Evolutionary conservation across 306 rosid genomes (phyloP), one percentile per base, ranked within the genome.

Genomic region (Vigna mungo): DNA sequence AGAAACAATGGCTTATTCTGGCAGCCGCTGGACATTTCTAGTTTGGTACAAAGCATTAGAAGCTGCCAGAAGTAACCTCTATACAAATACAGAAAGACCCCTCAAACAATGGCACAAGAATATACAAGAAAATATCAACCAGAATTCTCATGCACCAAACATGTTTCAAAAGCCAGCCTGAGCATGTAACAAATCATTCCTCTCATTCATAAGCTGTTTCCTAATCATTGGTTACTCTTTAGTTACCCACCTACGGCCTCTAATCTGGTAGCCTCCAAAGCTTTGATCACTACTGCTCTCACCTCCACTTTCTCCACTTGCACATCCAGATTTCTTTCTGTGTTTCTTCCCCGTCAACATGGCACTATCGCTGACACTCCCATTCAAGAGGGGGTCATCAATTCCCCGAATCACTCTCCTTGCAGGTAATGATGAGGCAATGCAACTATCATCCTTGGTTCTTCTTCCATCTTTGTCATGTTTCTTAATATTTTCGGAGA

Each of bases 261-360:
- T 81, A 68, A 92, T 80, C 82, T 87, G 96, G 81, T 88, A 92
- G 54, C 89, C 91, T 32, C 98, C 91, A 37, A 77, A 89, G 75
- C 87, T 87, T 71, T 89, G 90, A 80, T 96, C 99, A 55, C 93
- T 89, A 79, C 98, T 90, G 79, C 98, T 92, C 87, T 96, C 98
- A 59, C 98, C 99, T 0, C 99, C 98, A 44, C 98, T 92, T 88
- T 96, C 99, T 20, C 86, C 98, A 83, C 99, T 91, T 2, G 88
- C 68, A 77, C 84, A 77, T 78, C 90, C 98, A 34, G 97, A 86
- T 86, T 96, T 88, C 39, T 78, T 77, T 48, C 93, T 94, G 71
- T 96, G 93, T 87, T 90, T 96, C 91, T 93, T 96, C 44, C 68
- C 93, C 90, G 86, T 86, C 1, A 73, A 27, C 49, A 91, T 82